Evolutionary conservation across 192 early-diverging fungal species (phyloP).

Genomic region (Coemansia sp.): DNA sequence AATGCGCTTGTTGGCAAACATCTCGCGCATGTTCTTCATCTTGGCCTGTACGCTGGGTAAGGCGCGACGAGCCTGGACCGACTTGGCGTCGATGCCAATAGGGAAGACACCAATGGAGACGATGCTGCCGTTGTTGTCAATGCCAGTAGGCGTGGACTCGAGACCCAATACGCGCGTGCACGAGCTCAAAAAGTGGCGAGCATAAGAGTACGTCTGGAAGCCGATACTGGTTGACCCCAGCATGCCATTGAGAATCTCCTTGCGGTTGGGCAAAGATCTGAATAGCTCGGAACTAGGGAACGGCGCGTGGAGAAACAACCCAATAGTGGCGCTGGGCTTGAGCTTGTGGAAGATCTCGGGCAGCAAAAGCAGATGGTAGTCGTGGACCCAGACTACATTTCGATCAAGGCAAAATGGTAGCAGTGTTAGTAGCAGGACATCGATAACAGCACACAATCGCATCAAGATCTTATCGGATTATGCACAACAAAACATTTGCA

Average conservation of each 20-base stretch:
- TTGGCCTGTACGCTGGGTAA: conserved; percentile 73
- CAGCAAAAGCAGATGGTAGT: conserved; percentile 94
- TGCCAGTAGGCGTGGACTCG: conserved; percentile 88
- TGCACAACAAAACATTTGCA: neutral
- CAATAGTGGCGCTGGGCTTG: conserved; percentile 83
- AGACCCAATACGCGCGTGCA: conserved; percentile 94
- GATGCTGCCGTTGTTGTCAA: conserved; percentile 77
- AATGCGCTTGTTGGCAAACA: conserved; percentile 88
- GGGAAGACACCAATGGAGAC: conserved; percentile 92
- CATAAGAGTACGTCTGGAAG: conserved; percentile 97
- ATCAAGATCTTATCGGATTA: conserved; percentile 1
- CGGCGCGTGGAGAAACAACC: conserved; percentile 94
- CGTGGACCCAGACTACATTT: conserved; percentile 79
- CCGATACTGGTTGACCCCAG: conserved; percentile 93
- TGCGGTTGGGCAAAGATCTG: conserved; percentile 82
- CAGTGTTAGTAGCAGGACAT: neutral
- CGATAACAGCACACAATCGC: neutral
- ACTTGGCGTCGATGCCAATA: conserved; percentile 93
- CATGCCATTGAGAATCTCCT: conserved; percentile 83
- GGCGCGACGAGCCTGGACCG: conserved; percentile 68
- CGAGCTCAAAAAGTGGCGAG: conserved; percentile 88
- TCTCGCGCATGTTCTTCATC: conserved; percentile 76
- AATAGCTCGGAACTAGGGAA: conserved; percentile 97
- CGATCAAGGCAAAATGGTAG: neutral
- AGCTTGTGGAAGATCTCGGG: conserved; percentile 83